Evolutionary conservation across 2,329 filamentous ascomycete genomes (phyloP), one percentile per base, ranked within the genome.

Genomic region (Apiospora koreana): DNA sequence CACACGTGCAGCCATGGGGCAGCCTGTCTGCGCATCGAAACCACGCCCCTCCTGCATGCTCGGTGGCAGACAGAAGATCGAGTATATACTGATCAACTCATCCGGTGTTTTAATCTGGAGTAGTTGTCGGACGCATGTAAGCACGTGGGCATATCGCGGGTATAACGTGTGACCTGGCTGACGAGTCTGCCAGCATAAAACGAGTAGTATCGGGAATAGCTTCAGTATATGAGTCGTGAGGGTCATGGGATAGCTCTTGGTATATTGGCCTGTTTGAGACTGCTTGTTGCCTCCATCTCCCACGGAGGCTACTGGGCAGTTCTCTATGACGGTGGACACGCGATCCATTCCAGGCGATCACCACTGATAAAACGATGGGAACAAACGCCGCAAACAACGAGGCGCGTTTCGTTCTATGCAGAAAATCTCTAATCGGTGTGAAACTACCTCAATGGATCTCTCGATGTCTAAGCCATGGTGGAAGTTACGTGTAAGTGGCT

Each of bases 331-430:
- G 50, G 35, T 2, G 54, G 21, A n/a, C 41, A 62, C 31, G 2
- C 18, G 18, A 62, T 23, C 54, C 31, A 38, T 62, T 62, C 54
- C 28, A n/a, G 18, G 35, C 31, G 54, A 62, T 62, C 54, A n/a
- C 50, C 50, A 12, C 54, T 54, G 28, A n/a, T 18, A 62, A 62
- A 62, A 38, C 54, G 54, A 35, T 62, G 31, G 18, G 21, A 38
- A 62, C 21, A 18, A 62, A 38, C 54, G 31, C 54, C 54, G 54
- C 54, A 62, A 62, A 62, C 54, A 62, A 62, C 31, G 21, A 62
- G 54, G 54, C 54, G 54, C 31, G 54, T 62, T 62, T 62, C 54
- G 54, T 38, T 62, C 54, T 38, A 62, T 62, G 54, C 54, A 62
- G 54, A n/a, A 62, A 62, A 38, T 38, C 18, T 35, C 21, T 18